These are phyloP conservation scores for Neurospora crassa DNA, from an alignment of 2,329 filamentous ascomycete genomes.

Conservation along the genomic window DNA sequence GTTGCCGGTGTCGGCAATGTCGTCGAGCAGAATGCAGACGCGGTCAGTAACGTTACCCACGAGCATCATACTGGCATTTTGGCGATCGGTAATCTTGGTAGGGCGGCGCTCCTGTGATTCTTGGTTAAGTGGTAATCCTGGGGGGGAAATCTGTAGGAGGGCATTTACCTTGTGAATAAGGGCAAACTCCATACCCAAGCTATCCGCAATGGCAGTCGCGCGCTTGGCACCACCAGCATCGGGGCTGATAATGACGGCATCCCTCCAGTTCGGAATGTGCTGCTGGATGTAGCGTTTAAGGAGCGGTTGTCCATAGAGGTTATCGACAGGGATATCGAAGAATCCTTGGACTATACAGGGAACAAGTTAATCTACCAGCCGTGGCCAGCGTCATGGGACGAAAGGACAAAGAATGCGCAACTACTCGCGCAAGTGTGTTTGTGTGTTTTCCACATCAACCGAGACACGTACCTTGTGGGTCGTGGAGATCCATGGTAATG, in stretches of 20 bases:
- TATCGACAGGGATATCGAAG: conserved; percentile 98
- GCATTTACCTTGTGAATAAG: conserved; percentile 85
- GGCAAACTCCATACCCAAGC: conserved; percentile 87
- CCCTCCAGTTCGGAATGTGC: conserved; percentile 73
- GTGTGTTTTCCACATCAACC: neutral
- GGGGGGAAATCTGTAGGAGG: conserved; percentile 17
- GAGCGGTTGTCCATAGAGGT: conserved; percentile 78
- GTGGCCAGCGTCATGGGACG: neutral
- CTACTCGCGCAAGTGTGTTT: neutral
- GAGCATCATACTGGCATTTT: conserved; percentile 77
- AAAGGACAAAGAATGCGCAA: neutral
- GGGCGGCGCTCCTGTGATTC: conserved; percentile 38
- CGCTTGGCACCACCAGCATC: conserved; percentile 96
- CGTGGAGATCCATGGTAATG: conserved; percentile 95
- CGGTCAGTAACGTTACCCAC: conserved; percentile 64
- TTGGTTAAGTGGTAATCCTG: conserved; percentile 25
- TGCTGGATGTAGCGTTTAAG: conserved; percentile 64
- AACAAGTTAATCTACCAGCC: conserved; percentile 1
- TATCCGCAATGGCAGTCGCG: conserved; percentile 89
- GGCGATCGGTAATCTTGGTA: conserved; percentile 63
- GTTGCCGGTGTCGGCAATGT: conserved; percentile 91
- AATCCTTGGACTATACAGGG: conserved; percentile 75
- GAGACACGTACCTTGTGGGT: conserved; percentile 52
- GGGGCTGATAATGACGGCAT: conserved; percentile 88
- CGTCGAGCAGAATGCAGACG: conserved; percentile 83